Evolutionary conservation across 2,329 filamentous ascomycete species (phyloP).

Genomic region (Phialophora chinensis): DNA sequence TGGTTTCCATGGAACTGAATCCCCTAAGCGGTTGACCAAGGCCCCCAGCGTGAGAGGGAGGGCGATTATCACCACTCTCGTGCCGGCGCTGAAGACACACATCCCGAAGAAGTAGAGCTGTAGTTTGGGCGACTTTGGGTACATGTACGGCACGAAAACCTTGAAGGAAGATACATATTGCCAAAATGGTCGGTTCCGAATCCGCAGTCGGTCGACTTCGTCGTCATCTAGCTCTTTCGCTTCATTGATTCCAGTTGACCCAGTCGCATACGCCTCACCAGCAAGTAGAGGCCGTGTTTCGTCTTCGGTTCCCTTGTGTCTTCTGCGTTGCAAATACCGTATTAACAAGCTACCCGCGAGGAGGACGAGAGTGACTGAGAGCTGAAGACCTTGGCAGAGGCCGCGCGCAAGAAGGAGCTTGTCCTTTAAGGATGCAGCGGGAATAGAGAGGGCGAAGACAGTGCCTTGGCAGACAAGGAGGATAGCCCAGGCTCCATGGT

Average conservation of each 20-base stretch:
- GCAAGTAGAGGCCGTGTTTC: constrained; percentile 47
- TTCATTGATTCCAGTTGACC: constrained; percentile 59
- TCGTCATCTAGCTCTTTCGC: constrained; percentile 59
- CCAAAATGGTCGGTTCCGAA: constrained; percentile 52
- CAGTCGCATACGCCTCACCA: constrained; percentile 48
- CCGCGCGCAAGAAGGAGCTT: background rate
- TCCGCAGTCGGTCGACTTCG: constrained; percentile 56
- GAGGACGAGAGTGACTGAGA: constrained; percentile 37
- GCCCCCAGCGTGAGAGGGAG: constrained; percentile 82
- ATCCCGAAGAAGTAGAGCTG: constrained; percentile 73
- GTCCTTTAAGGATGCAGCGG: background rate
- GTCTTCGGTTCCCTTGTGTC: constrained; percentile 15
- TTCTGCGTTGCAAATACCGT: background rate
- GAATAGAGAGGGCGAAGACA: constrained; percentile 13
- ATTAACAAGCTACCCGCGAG: constrained; percentile 4
- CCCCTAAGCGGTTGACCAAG: constrained; percentile 71
- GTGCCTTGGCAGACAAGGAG: constrained; percentile 61
- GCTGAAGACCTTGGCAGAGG: constrained; percentile 13
- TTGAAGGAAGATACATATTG: constrained; percentile 76
- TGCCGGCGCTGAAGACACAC: constrained; percentile 69
- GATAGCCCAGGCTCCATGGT: constrained; percentile 67
- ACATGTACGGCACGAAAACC: constrained; percentile 78
- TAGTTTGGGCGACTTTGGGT: constrained; percentile 70
- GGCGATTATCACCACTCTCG: constrained; percentile 75
- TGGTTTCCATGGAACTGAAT: constrained; percentile 60